phyloP scores from a whole-genome alignment of 2,329 filamentous ascomycete genomes.

The Cordyceps militaris region DNA sequence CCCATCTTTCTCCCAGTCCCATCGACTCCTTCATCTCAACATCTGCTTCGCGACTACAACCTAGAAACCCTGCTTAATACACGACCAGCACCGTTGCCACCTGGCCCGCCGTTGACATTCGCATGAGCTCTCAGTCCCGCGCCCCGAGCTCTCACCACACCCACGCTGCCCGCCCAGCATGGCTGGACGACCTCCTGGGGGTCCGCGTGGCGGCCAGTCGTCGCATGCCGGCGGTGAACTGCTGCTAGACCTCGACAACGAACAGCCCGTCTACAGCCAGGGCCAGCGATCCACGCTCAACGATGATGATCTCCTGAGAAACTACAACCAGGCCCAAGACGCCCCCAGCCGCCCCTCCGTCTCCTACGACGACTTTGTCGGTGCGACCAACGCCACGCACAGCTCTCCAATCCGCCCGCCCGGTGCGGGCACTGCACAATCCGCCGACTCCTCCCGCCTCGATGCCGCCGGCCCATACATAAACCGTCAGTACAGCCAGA shows the following conservation, averaged over 20 bases:
- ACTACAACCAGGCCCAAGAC: constrained; percentile 65
- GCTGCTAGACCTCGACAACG: constrained; percentile 67
- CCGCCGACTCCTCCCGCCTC: constrained; percentile 1
- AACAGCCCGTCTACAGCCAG: constrained; percentile 63
- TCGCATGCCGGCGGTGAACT: constrained; percentile 47
- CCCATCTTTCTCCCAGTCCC: background rate
- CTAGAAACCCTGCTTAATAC: background rate
- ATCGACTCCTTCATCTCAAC: background rate
- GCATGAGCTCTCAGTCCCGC: constrained; percentile 20
- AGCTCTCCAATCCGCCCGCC: constrained; percentile 13
- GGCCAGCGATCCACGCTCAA: constrained; percentile 72
- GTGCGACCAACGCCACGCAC: constrained; percentile 43
- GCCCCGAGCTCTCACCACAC: constrained; percentile 24
- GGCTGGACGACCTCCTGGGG: constrained; percentile 49
- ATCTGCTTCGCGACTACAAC: background rate
- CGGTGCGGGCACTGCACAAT: background rate
- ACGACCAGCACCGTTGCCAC: background rate
- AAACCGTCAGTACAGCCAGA: constrained; percentile 58
- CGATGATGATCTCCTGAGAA: constrained; percentile 72
- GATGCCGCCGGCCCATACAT: constrained; percentile 35
- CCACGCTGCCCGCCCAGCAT: constrained; percentile 41
- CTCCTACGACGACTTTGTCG: constrained; percentile 93
- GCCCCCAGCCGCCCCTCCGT: constrained; percentile 68
- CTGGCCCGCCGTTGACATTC: background rate
- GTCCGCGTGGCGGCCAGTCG: constrained; percentile 40